Conservation (phyloP, 73 alveolate species). For the Paramecium sonneborni region DNA sequence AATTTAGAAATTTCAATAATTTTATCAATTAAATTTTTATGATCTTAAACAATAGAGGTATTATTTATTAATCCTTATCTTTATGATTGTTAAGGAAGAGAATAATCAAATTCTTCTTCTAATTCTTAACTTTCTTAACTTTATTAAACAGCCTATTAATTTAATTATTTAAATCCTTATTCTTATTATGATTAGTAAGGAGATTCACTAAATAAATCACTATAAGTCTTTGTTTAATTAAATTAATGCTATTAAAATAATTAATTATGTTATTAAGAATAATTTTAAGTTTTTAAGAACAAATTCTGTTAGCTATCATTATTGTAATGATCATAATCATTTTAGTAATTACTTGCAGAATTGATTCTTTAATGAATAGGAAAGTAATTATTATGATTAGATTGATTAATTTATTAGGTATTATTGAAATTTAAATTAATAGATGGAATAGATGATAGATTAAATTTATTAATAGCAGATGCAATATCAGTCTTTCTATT, state of each 20-base stretch:
- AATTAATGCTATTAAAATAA: not conserved
- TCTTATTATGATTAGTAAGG: not conserved
- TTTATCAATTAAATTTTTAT: not conserved
- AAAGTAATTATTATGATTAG: not conserved
- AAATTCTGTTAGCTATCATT: not conserved
- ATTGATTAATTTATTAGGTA: not conserved
- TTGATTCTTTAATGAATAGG: not conserved
- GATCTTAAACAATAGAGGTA: not conserved
- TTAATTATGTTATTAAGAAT: not conserved
- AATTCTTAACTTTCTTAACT: not conserved
- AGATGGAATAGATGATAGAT: not conserved
- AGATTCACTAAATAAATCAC: not conserved
- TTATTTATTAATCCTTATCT: not conserved
- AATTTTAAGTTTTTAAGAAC: not conserved
- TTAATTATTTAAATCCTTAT: slow-evolving; percentile 1
- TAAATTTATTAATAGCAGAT: not conserved
- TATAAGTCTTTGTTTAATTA: not conserved
- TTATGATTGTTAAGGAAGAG: not conserved
- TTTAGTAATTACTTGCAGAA: not conserved
- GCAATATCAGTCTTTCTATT: not conserved
- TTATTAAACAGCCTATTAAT: not conserved
- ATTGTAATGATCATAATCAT: not conserved
- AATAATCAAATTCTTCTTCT: not conserved
- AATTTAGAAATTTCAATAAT: not conserved
- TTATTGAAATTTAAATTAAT: not conserved